Evolutionary conservation across 1,284 basidiomycete genomes (phyloP), one percentile per base, ranked within the genome.

Genomic region (Fomitopsis palustris): DNA sequence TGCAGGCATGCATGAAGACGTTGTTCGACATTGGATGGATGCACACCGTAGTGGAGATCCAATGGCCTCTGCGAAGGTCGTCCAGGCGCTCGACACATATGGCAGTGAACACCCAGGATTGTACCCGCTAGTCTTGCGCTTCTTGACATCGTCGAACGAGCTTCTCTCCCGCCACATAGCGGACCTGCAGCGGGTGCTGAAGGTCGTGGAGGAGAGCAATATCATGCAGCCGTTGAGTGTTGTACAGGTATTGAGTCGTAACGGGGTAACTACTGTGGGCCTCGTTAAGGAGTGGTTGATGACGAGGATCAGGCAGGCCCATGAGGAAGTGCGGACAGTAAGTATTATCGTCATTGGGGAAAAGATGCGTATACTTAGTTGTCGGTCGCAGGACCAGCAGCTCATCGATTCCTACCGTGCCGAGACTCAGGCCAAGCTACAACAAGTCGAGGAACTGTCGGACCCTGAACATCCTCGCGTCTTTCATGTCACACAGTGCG

Each of bases 1-100:
- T 56, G 81, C 95, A 78, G 95, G 91, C 2, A 96, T 98, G 95
- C 93, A 94, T 72, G 97, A 98, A 68, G 96, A 98, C 64, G 87
- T 98, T 39, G 69, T 99, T 29, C 84, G 95, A 21, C 95, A 93
- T 77, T 95, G 90, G 87, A 96, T 96, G 82, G 90, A 88, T 57
- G 79, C 79, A 62, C 80, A 86, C 65, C 79, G 77, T 31, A 77
- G 77, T 14, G 78, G 76, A 5, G 63, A 72, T 4, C 67, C 77
- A 0, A 74, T 68, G 23, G 84, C 86, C 2, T 89, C 88, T 4
- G 71, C 70, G 1, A 83, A 92, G 68, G 92, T 98, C 9, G 77
- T 98, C 21, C 75, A 79, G 3, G 84, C 90, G 39, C 79, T 98
- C 0, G 78, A 81, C 53, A 75, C 81, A 52, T 97, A 98, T 66